A percentile compares a stretch with the other conserved stretches of the same genome.
Conservation (phyloP, 116 monocot species). For the Posidonia oceanica region DNA sequence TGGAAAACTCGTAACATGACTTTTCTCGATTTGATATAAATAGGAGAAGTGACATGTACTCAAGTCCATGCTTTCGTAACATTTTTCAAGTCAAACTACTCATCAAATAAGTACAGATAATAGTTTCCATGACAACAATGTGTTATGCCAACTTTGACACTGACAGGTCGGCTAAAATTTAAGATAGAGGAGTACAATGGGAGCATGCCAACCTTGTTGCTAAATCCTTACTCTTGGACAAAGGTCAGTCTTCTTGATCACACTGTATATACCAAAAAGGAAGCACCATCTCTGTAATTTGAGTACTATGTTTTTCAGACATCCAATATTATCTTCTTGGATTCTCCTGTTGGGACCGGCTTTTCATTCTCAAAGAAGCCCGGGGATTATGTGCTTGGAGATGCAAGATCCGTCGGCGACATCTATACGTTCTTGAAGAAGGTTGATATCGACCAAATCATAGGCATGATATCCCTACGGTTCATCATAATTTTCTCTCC, state of each 20-base stretch:
- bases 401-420: constrained; percentile 4
- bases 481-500: too few species aligned
- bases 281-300: not conserved
- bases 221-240: constrained; percentile 5
- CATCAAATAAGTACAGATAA: too few species aligned
- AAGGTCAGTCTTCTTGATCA: not conserved
- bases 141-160: too few species aligned
- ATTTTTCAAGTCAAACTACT: too few species aligned
- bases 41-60: too few species aligned
- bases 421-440: constrained; percentile 6
- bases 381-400: constrained; percentile 7
- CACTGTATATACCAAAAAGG: too few species aligned
- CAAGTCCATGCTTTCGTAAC: too few species aligned
- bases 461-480: too few species aligned
- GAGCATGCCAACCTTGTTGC: not conserved
- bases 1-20: too few species aligned
- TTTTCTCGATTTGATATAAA: too few species aligned
- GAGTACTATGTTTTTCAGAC: constrained; percentile 3
- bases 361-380: constrained; percentile 16
- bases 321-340: constrained; percentile 20
- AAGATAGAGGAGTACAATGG: constrained; percentile 1
- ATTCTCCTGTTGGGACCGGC: constrained; percentile 17
- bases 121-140: too few species aligned
- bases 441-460: too few species aligned
- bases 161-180: not conserved